These are phyloP conservation scores for Trametes meyenii DNA, from an alignment of 768 basidiomycete species.

Conservation along the genomic window DNA sequence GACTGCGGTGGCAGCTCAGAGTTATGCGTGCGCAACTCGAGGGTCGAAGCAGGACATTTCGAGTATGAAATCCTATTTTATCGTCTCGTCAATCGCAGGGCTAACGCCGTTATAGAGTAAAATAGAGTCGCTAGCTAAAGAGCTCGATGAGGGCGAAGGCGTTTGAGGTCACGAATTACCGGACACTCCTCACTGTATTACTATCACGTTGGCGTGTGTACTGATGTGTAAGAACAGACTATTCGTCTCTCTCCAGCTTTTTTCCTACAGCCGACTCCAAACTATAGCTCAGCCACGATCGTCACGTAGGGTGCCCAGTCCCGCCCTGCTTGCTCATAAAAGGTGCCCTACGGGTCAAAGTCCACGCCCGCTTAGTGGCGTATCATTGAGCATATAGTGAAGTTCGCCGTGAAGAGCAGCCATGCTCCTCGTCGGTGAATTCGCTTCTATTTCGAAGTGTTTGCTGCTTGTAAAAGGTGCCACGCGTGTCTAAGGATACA, in stretches of 20 bases:
- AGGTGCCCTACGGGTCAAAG: slow-evolving; percentile 37
- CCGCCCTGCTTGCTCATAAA: slow-evolving; percentile 43
- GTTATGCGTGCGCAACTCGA: slow-evolving; percentile 65
- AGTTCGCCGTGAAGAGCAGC: not conserved
- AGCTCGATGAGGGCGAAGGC: slow-evolving; percentile 67
- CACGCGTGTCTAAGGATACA: slow-evolving; percentile 30
- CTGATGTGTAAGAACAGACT: slow-evolving; percentile 14
- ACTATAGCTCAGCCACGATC: not conserved
- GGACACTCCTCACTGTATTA: not conserved
- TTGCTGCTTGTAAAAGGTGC: slow-evolving; percentile 36
- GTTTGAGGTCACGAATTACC: slow-evolving; percentile 34
- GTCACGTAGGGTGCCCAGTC: not conserved
- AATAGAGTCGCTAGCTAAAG: slow-evolving; percentile 59
- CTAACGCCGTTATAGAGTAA: slow-evolving; percentile 48
- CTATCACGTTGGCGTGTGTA: not conserved
- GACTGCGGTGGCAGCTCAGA: slow-evolving; percentile 72
- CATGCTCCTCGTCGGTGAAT: not conserved
- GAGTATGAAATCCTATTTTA: slow-evolving; percentile 46
- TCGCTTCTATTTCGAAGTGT: not conserved
- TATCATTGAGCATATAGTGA: slow-evolving; percentile 37
- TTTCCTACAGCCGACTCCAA: not conserved
- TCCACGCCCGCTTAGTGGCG: slow-evolving; percentile 33
- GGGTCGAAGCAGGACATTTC: slow-evolving; percentile 65
- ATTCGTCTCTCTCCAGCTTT: not conserved
- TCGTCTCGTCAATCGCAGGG: not conserved